A percentile compares a stretch with the other conserved stretches of the same genome.
Evolutionary conservation across 345 rosid genomes (phyloP).

Genomic region (Arabidopsis arenosa): DNA sequence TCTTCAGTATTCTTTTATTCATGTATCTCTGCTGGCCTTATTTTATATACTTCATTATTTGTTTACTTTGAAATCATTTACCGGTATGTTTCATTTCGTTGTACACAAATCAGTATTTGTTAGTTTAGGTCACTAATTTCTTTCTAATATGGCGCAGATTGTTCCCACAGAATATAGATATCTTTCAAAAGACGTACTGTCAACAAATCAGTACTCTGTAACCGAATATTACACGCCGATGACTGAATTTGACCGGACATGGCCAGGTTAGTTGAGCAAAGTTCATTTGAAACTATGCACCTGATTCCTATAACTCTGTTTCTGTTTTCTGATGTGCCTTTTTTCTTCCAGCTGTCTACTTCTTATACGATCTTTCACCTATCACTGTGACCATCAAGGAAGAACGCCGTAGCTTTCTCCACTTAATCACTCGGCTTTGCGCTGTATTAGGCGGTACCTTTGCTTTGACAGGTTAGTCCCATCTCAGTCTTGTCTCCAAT

Average conservation of each 20-base stretch:
- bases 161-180: conserved; percentile 97
- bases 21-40: background rate
- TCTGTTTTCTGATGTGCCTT: conserved; percentile 18
- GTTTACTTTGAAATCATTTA: background rate
- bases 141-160: conserved; percentile 61
- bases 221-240: conserved; percentile 88
- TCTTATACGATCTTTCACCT: conserved; percentile 95
- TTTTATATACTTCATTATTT: background rate
- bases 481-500: background rate
- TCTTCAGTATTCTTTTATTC: background rate
- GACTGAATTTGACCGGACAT: conserved; percentile 67
- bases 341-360: conserved; percentile 74
- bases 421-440: conserved; percentile 93
- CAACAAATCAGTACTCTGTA: conserved; percentile 95
- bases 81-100: background rate
- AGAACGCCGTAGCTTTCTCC: conserved; percentile 91
- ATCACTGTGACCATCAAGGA: conserved; percentile 96
- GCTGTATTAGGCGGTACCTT: conserved; percentile 99
- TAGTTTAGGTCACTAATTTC: background rate
- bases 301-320: background rate
- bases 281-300: background rate
- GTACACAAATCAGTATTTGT: conserved; percentile 8
- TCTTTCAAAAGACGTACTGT: conserved; percentile 78
- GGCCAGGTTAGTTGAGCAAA: conserved; percentile 80
- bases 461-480: conserved; percentile 85